Evolutionary conservation across 768 basidiomycete species (phyloP).

Genomic region (Boletus patriciae): DNA sequence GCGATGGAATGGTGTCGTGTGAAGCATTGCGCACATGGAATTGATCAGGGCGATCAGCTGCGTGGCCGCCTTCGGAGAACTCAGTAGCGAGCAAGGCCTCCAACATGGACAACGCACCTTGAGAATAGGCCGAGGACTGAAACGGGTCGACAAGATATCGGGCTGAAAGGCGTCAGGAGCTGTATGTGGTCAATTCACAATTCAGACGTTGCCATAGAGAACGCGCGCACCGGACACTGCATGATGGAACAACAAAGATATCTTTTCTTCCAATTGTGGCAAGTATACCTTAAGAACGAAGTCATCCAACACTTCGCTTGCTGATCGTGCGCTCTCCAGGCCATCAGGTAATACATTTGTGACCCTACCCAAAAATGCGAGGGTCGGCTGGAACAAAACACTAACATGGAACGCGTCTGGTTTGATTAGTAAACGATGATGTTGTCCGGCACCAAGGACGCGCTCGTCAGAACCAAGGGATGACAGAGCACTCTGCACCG

Average conservation of each 20-base stretch:
- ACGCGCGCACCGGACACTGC: conserved; percentile 65
- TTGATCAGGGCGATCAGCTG: conserved; percentile 88
- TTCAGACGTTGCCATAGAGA: background rate
- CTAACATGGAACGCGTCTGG: conserved; percentile 95
- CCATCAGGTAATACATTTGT: conserved; percentile 72
- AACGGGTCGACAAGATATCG: conserved; percentile 63
- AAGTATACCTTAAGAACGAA: conserved; percentile 92
- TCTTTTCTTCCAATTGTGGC: conserved; percentile 94
- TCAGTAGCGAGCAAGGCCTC: background rate
- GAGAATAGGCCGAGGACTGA: conserved; percentile 72
- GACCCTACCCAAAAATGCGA: conserved; percentile 77
- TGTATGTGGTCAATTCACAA: conserved; percentile 26
- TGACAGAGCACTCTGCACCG: conserved; percentile 58
- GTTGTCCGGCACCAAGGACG: conserved; percentile 66
- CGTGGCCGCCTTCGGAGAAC: conserved; percentile 65
- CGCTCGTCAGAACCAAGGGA: conserved; percentile 72
- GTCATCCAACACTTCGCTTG: conserved; percentile 79
- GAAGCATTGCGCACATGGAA: conserved; percentile 87
- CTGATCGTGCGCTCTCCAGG: conserved; percentile 59
- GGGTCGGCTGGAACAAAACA: conserved; percentile 90
- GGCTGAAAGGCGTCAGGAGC: conserved; percentile 87
- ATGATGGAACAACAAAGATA: conserved; percentile 81
- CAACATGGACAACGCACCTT: conserved; percentile 50
- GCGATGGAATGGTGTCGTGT: conserved; percentile 88
- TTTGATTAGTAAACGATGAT: conserved; percentile 81